A percentile compares a stretch with the other conserved stretches of the same genome.
phyloP scores from a whole-genome alignment of 108 stramenopile species.

The Skeletonema marinoi region DNA sequence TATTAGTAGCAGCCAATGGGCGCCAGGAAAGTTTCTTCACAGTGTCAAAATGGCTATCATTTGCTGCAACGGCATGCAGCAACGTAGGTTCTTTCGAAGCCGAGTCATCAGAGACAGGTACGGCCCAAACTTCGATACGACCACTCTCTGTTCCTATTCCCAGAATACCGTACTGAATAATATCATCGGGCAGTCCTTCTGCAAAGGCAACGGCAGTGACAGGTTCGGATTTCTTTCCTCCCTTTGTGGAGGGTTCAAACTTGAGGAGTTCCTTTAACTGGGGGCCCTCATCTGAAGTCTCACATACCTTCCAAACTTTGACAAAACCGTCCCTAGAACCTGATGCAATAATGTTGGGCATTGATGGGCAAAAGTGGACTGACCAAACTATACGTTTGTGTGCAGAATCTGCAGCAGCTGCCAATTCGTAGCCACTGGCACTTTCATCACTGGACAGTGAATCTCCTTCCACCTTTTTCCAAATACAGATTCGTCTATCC shows the following conservation, averaged over 20 bases:
- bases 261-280: slow-evolving; percentile 43
- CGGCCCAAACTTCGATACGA: slow-evolving; percentile 70
- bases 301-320: slow-evolving; percentile 74
- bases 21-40: slow-evolving; percentile 48
- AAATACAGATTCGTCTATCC: slow-evolving; percentile 87
- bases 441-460: neutral
- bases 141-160: slow-evolving; percentile 83
- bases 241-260: slow-evolving; percentile 43
- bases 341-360: slow-evolving; percentile 70
- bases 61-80: slow-evolving; percentile 19
- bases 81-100: slow-evolving; percentile 12
- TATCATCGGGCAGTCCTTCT: slow-evolving; percentile 29
- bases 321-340: slow-evolving; percentile 83
- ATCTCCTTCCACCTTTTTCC: slow-evolving; percentile 45
- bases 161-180: slow-evolving; percentile 36
- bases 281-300: slow-evolving; percentile 18
- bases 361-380: slow-evolving; percentile 73
- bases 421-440: slow-evolving; percentile 43
- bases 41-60: slow-evolving; percentile 41
- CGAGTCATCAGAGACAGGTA: slow-evolving; percentile 30
- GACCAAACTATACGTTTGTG: slow-evolving; percentile 91
- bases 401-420: slow-evolving; percentile 71
- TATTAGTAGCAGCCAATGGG: slow-evolving; percentile 3
- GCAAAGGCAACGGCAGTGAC: slow-evolving; percentile 84
- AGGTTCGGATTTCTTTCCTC: slow-evolving; percentile 62